Evolutionary conservation across 78 protist species (phyloP), one percentile per base, ranked within the genome.

Genomic region (Pigoraptor vietnamica): DNA sequence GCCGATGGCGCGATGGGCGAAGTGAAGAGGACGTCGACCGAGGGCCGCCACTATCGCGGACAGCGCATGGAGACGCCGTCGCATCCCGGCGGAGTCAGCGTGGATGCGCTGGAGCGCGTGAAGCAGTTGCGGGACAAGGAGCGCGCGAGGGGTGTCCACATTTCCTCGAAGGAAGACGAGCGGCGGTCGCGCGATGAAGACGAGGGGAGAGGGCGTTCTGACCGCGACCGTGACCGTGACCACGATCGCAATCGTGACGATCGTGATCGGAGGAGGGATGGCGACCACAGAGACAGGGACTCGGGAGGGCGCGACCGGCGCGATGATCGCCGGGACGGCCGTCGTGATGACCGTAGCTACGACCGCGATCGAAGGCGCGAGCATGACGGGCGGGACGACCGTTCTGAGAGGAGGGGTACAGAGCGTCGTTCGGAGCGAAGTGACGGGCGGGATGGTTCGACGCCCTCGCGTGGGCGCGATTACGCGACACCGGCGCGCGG

Each of bases 71-170:
- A 90, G 10, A 90, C 92, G 88, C 92, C 92, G 24, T 81, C 88
- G 9, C 92, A 90, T 24, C 39, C 67, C n/a, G 88, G 92, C 1
- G 92, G 92, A 1, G 92, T 90, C 36, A 55, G 55, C 25, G 21
- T 10, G 25, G 39, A 36, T 90, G 92, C 86, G 6, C 79, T 25
- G 1, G 92, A 90, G 33, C 38, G 92, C 33, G 21, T 90, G 0
- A n/a, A 32, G 38, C 84, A 90, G 88, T 2, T 84, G 34, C 84
- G 21, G 2, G 91, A 90, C 14, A 19, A 56, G 35, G 86, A 90
- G 39, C 39, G 86, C 33, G 91, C n/a, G 86, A 1, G 86, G 29
- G 56, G 86, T 39, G 86, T 48, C 14, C 14, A 48, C 67, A 48
- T 48, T 48, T 48, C 67, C 67, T 48, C 67, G 14, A 48, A 48